Percentiles rank a stretch among this genome's conserved stretches.
Evolutionary conservation across 192 early-diverging fungal species (phyloP).

Genomic region (Oehlia diaphana): DNA sequence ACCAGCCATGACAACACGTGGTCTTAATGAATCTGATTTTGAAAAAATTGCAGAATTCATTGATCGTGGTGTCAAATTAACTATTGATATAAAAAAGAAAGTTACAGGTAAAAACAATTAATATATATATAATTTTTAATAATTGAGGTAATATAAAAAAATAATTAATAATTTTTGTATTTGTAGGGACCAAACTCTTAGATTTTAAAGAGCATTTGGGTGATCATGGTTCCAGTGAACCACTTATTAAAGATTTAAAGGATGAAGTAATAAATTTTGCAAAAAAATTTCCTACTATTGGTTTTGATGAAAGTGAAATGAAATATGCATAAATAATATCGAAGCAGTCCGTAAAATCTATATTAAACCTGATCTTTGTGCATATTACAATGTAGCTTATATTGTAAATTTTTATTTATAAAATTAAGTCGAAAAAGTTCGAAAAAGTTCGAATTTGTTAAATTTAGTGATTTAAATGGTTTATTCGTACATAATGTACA

Average conservation of each 20-base stretch:
- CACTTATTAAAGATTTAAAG: constrained; percentile 68
- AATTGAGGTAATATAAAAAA: background rate
- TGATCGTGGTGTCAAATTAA: constrained; percentile 81
- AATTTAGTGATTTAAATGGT: too few species aligned
- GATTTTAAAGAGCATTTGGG: constrained; percentile 90
- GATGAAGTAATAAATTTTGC: constrained; percentile 84
- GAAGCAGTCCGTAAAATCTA: too few species aligned
- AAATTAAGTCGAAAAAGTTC: too few species aligned
- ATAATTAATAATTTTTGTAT: background rate
- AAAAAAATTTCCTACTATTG: constrained; percentile 84
- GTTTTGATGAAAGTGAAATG: constrained; percentile 77
- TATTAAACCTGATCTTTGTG: too few species aligned
- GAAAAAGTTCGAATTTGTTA: too few species aligned
- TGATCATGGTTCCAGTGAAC: constrained; percentile 59
- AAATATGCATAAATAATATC: constrained; percentile 29
- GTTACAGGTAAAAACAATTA: constrained; percentile 51
- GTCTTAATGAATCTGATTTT: constrained; percentile 86
- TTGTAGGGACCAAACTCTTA: constrained; percentile 67
- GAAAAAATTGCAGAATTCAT: constrained; percentile 83
- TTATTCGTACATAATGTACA: too few species aligned
- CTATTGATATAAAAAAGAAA: constrained; percentile 65
- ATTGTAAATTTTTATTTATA: too few species aligned
- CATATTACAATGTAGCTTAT: too few species aligned
- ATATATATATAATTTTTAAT: background rate
- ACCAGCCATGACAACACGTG: constrained; percentile 97